These are phyloP conservation scores for Oryza coarctata DNA, from an alignment of 176 grass and related monocot genomes.

Conservation along the genomic window DNA sequence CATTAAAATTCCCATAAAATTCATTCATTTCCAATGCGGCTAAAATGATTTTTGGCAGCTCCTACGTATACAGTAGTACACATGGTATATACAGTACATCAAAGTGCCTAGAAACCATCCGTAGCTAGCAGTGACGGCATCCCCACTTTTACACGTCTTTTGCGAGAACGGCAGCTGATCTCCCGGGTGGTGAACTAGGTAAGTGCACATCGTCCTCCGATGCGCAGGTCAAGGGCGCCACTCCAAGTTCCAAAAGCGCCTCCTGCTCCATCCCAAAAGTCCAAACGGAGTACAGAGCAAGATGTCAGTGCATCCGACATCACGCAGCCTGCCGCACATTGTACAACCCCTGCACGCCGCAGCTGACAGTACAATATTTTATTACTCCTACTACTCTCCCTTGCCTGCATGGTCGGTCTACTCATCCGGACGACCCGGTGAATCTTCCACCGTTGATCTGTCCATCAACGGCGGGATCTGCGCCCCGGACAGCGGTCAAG, in stretches of 20 bases:
- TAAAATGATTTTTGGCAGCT: not conserved
- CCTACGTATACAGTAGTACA: too few relatives aligned
- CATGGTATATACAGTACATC: too few relatives aligned
- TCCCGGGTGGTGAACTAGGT: not conserved
- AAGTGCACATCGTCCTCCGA: not conserved
- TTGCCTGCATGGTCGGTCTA: not conserved
- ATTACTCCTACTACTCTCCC: too few relatives aligned
- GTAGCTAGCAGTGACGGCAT: not conserved
- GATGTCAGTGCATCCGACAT: not conserved
- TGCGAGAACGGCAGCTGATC: not conserved
- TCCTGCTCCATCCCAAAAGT: conserved; percentile 6
- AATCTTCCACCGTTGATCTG: not conserved
- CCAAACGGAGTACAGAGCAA: conserved; percentile 25
- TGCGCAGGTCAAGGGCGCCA: conserved; percentile 28
- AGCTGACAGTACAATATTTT: not conserved
- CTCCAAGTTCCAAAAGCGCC: conserved; percentile 47
- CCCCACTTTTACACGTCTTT: not conserved
- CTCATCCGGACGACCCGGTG: not conserved
- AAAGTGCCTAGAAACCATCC: too few relatives aligned
- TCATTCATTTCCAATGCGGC: not conserved
- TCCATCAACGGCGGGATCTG: not conserved
- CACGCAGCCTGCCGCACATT: conserved; percentile 7
- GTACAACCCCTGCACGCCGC: conserved; percentile 9
- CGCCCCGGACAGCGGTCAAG: not conserved
- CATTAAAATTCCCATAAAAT: not conserved